Percentiles rank a stretch among this genome's conserved stretches.
phyloP scores from a whole-genome alignment of 192 early-diverging fungal genomes.

The Funneliformis geosporum region DNA sequence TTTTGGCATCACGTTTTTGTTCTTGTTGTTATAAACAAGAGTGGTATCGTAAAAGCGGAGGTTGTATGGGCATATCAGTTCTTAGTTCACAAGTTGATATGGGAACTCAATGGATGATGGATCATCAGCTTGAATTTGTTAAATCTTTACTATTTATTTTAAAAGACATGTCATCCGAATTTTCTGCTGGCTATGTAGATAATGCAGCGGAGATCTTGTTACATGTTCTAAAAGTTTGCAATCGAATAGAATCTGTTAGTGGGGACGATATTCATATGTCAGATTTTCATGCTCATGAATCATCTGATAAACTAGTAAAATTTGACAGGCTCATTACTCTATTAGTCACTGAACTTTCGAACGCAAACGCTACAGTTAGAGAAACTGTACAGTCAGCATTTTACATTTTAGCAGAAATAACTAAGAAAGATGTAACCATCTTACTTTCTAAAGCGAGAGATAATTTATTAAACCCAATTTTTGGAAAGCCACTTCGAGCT shows the following conservation, averaged over 20 bases:
- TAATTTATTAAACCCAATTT: slow-evolving; percentile 87
- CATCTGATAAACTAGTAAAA: slow-evolving; percentile 46
- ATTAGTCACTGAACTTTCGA: slow-evolving; percentile 88
- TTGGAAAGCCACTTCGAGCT: slow-evolving; percentile 94
- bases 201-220: slow-evolving; percentile 71
- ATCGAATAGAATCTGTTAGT: slow-evolving; percentile 44
- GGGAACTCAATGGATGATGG: slow-evolving; percentile 89
- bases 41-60: slow-evolving; percentile 85
- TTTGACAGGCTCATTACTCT: slow-evolving; percentile 78
- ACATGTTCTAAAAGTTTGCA: slow-evolving; percentile 74
- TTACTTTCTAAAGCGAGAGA: slow-evolving; percentile 84
- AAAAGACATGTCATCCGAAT: slow-evolving; percentile 84
- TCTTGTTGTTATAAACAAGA: slow-evolving; percentile 91
- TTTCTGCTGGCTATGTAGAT: slow-evolving; percentile 71
- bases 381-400: slow-evolving; percentile 85
- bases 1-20: slow-evolving; percentile 82
- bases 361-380: slow-evolving; percentile 85
- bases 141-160: slow-evolving; percentile 91
- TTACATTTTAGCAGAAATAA: slow-evolving; percentile 77
- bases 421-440: slow-evolving; percentile 77
- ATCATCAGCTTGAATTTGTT: slow-evolving; percentile 92
- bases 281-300: slow-evolving; percentile 40
- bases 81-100: slow-evolving; percentile 81
- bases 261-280: slow-evolving; percentile 47
- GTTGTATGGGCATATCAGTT: slow-evolving; percentile 86